Base-by-base conservation (phyloP, 2,329 filamentous ascomycete genomes). In the Celoporthe dispersa region DNA sequence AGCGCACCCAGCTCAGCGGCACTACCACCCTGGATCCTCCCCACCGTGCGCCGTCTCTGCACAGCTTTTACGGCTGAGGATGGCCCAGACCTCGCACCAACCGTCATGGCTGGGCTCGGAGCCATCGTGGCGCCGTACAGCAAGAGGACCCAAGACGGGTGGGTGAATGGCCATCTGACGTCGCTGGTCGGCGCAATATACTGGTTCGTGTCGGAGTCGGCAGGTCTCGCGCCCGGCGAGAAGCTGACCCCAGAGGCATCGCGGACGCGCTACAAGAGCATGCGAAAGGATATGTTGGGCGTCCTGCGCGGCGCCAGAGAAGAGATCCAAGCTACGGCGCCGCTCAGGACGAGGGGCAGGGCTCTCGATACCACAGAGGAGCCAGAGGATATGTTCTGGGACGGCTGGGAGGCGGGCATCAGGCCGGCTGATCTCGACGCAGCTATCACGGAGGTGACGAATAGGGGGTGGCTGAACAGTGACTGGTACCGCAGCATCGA, bases 61-160 rank as follows among this genome's bases (percentile, higher is more conserved):
- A 85, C 84, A 53, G 84, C 86, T 33, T 84, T 93, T 12, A 28
- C n/a, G 16, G 16, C 41, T 8, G 28, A 59, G n/a, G 84, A 85
- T 0, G 87, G 89, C 0, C 84, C 87, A 8, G 84, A 83, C 4
- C 85, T 94, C 3, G 88, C 88, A 0, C 91, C 92, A 0, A 92
- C 94, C 67, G 86, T 97, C 0, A 87, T 93, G 64, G 91, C 92
- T 0, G 94, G 92, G 0, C 85, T 94, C 66, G 91, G 91, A 83
- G 80, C 82, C 25, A 85, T 88, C 64, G 75, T 84, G 14, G 77
- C 79, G 1, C 83, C 84, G 0, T 78, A 79, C 16, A 84, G 84
- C n/a, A 78, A 76, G 35, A 79, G 78, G 51, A 82, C 82, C 66
- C 77, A 84, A 69, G 83, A 89, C 73, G 80, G 82, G 68, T 86